These are phyloP conservation scores for Pseudotsuga menziesii DNA, from an alignment of 75 land plant species.

Conservation along the genomic window DNA sequence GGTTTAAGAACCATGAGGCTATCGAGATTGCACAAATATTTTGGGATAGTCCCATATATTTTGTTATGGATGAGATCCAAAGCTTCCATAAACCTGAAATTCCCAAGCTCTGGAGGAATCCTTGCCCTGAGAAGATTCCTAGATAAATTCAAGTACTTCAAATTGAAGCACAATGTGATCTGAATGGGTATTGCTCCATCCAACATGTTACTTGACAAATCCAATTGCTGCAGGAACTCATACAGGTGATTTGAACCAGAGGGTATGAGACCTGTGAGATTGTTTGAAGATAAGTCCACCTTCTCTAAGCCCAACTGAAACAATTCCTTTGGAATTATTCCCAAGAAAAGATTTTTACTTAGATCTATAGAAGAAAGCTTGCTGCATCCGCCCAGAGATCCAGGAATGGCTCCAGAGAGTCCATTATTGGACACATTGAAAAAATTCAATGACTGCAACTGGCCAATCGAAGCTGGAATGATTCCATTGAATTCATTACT, in stretches of 20 bases:
- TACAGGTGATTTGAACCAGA: constrained; percentile 16
- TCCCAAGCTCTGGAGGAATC: constrained; percentile 68
- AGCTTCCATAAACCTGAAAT: constrained; percentile 39
- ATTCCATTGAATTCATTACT: constrained; percentile 39
- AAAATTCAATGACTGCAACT: constrained; percentile 22
- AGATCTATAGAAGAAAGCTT: constrained; percentile 37
- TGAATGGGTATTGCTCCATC: constrained; percentile 59
- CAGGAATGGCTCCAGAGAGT: constrained; percentile 41
- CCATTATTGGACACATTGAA: constrained; percentile 44
- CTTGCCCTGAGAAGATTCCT: constrained; percentile 46
- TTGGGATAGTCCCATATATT: constrained; percentile 65
- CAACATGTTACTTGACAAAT: constrained; percentile 60
- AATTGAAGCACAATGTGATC: constrained; percentile 46
- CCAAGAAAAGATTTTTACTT: constrained; percentile 43
- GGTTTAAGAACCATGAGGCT: constrained; percentile 46
- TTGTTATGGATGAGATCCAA: constrained; percentile 65
- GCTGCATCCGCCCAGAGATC: constrained; percentile 23
- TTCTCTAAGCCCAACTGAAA: constrained; percentile 47
- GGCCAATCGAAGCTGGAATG: constrained; percentile 45
- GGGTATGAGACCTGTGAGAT: constrained; percentile 35
- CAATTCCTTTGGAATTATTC: constrained; percentile 48
- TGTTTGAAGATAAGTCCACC: constrained; percentile 41
- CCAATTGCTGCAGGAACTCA: constrained; percentile 43
- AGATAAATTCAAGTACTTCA: constrained; percentile 67
- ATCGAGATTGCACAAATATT: constrained; percentile 46